Conservation (phyloP, 2,329 filamentous ascomycete genomes). For the Remersonia thermophila region DNA sequence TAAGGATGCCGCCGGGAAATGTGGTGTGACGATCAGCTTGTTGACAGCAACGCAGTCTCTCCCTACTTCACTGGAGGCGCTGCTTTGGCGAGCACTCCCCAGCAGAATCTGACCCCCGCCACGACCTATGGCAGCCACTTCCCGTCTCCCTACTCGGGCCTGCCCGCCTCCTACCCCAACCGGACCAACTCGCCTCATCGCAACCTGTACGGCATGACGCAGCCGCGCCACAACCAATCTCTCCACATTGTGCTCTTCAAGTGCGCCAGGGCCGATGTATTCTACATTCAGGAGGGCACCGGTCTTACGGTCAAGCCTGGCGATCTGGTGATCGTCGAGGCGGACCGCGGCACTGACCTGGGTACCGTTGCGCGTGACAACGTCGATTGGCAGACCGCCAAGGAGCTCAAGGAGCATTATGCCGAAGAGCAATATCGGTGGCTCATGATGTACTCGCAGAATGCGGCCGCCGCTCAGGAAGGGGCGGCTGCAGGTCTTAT, state of each 20-base stretch:
- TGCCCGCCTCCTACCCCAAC: conserved; percentile 33
- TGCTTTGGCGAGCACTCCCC: conserved; percentile 19
- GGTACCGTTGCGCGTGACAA: conserved; percentile 85
- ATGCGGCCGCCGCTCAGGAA: conserved; percentile 50
- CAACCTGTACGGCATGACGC: conserved; percentile 47
- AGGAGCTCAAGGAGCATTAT: conserved; percentile 80
- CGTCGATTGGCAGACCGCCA: conserved; percentile 76
- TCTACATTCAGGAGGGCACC: conserved; percentile 92
- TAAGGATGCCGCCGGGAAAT: conserved; percentile 19
- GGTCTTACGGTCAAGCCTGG: conserved; percentile 82
- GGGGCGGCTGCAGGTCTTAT: conserved; percentile 49
- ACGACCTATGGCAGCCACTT: conserved; percentile 31
- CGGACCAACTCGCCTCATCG: conserved; percentile 50
- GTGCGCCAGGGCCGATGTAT: conserved; percentile 86
- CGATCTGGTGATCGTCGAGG: conserved; percentile 93
- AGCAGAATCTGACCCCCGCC: conserved; percentile 26
- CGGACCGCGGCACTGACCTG: conserved; percentile 88
- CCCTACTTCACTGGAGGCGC: conserved; percentile 27
- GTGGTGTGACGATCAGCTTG: background rate
- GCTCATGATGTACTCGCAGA: conserved; percentile 97
- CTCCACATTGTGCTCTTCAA: conserved; percentile 94
- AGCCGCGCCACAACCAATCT: conserved; percentile 53
- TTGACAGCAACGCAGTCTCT: conserved; percentile 19
- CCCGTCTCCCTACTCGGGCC: conserved; percentile 33
- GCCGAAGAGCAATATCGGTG: conserved; percentile 94